A percentile compares a stretch with the other conserved stretches of the same genome.
Conservation (phyloP, 2,329 filamentous ascomycete genomes). For the Aspergillus novofumigatus region DNA sequence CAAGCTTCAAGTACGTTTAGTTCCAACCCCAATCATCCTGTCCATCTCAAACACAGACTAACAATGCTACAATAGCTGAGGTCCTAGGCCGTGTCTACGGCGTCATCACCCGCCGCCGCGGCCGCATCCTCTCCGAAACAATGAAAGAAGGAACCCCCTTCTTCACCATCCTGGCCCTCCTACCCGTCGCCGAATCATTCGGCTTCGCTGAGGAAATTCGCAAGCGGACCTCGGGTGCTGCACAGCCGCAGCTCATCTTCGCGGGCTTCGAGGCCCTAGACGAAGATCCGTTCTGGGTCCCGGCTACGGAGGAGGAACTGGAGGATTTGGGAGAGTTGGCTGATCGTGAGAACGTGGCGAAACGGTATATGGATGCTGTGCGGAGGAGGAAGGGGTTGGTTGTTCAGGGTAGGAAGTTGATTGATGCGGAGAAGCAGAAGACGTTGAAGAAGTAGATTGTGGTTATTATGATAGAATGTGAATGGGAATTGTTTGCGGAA, state of each 20-base stretch:
- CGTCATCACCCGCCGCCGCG: constrained; percentile 91
- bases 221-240: constrained; percentile 85
- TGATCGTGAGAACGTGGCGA: constrained; percentile 92
- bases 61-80: constrained; percentile 56
- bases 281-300: constrained; percentile 97
- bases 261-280: constrained; percentile 88
- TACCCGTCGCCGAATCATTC: constrained; percentile 93
- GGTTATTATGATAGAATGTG: neutral
- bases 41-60: neutral
- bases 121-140: constrained; percentile 80
- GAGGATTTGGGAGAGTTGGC: constrained; percentile 94
- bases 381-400: constrained; percentile 81
- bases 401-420: constrained; percentile 68
- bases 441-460: constrained; percentile 56
- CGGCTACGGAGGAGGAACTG: constrained; percentile 90
- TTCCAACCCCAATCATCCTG: neutral
- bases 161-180: constrained; percentile 83
- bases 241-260: constrained; percentile 89
- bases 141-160: constrained; percentile 96
- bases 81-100: constrained; percentile 94
- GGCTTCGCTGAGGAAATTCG: constrained; percentile 96
- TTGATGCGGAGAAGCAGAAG: constrained; percentile 91
- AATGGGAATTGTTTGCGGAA: neutral
- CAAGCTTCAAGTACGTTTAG: constrained; percentile 72
- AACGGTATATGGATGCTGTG: constrained; percentile 90